Conservation (phyloP, 2,329 filamentous ascomycete genomes). For the Camptophora hylomeconis region DNA sequence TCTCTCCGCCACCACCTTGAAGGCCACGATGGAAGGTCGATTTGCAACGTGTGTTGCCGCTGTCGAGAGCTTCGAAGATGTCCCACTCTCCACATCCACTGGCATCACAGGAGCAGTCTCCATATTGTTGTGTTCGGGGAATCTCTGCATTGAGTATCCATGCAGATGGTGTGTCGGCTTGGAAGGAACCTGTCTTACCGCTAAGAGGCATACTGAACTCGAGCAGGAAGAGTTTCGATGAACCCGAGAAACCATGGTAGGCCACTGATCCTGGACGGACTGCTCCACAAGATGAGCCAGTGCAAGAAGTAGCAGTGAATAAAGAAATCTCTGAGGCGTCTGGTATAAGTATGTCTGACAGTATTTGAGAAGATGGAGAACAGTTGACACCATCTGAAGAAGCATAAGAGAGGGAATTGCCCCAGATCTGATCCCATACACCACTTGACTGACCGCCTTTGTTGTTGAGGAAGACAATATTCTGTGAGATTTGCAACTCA, state of each 20-base stretch:
- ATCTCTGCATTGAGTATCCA: conserved; percentile 67
- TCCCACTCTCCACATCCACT: conserved; percentile 63
- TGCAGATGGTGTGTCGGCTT: conserved; percentile 57
- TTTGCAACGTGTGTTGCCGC: conserved; percentile 54
- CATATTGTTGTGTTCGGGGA: conserved; percentile 57
- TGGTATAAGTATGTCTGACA: conserved; percentile 36
- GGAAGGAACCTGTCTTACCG: conserved; percentile 34
- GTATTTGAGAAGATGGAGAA: conserved; percentile 34
- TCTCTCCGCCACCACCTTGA: conserved; percentile 51
- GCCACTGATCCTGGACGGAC: conserved; percentile 36
- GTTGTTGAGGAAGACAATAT: conserved; percentile 47
- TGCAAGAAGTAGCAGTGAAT: conserved; percentile 38
- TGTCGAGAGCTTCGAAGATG: conserved; percentile 56
- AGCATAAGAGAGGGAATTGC: conserved; percentile 45
- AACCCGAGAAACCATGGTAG: conserved; percentile 55
- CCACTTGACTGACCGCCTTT: conserved; percentile 43
- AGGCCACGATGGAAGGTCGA: conserved; percentile 50
- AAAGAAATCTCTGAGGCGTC: conserved; percentile 39
- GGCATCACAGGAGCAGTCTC: conserved; percentile 59
- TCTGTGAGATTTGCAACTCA: conserved; percentile 30
- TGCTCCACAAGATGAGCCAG: conserved; percentile 33
- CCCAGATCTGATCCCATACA: conserved; percentile 41
- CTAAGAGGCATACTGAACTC: conserved; percentile 60
- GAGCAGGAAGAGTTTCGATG: conserved; percentile 59
- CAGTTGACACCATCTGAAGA: conserved; percentile 34